These are phyloP conservation scores for Globisporangium cederbergense DNA, from an alignment of 352 stramenopile genomes.

Conservation along the genomic window DNA sequence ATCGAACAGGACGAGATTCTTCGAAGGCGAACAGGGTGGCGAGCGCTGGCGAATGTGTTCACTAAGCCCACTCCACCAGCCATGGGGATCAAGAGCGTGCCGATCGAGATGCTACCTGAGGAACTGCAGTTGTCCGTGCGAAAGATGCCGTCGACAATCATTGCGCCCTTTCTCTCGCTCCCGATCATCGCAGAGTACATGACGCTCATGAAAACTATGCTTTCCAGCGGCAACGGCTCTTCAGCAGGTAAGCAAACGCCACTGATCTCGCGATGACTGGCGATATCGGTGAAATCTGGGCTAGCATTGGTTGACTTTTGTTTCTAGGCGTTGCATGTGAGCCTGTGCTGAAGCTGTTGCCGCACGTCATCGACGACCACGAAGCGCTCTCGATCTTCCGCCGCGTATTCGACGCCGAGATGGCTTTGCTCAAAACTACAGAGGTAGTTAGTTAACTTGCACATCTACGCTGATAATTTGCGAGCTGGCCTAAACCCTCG, in stretches of 20 bases:
- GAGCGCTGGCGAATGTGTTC: constrained; percentile 69
- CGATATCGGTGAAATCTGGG: not conserved
- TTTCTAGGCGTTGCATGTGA: constrained; percentile 50
- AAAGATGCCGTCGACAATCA: constrained; percentile 65
- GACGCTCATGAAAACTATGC: constrained; percentile 50
- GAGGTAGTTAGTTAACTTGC: constrained; percentile 27
- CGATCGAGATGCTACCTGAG: constrained; percentile 41
- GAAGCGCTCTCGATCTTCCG: constrained; percentile 60
- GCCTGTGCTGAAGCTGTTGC: constrained; percentile 63
- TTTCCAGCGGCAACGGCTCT: constrained; percentile 34
- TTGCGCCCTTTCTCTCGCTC: constrained; percentile 60
- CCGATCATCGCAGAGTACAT: constrained; percentile 76
- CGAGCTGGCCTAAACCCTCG: not conserved
- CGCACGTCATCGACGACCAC: constrained; percentile 69
- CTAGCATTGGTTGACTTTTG: not conserved
- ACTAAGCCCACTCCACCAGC: constrained; percentile 41
- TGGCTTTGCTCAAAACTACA: constrained; percentile 32
- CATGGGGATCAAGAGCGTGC: constrained; percentile 68
- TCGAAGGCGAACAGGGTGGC: constrained; percentile 59
- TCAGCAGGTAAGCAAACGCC: constrained; percentile 31
- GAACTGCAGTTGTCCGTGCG: constrained; percentile 47
- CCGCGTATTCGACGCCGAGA: constrained; percentile 52
- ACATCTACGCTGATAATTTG: not conserved
- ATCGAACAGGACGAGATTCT: constrained; percentile 76
- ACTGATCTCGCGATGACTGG: too few relatives aligned